Percentiles rank a stretch among this genome's conserved stretches.
Evolutionary conservation across 1,139 yeast species (phyloP).

Genomic region (Geotrichum macrosporum): DNA sequence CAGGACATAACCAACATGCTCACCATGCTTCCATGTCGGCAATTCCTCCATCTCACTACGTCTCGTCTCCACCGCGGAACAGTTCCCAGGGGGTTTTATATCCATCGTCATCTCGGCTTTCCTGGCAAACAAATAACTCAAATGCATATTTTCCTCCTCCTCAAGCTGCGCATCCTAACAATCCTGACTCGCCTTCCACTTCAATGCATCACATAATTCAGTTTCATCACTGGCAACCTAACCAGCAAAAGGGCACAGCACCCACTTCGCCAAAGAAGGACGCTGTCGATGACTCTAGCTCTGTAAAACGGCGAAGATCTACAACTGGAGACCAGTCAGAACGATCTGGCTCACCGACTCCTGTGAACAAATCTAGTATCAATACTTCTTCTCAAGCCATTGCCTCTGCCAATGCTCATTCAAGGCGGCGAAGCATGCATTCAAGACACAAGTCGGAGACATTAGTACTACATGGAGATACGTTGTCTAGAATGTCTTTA

Average conservation of each 20-base stretch:
- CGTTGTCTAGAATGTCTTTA: constrained; percentile 21
- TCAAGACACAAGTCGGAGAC: constrained; percentile 24
- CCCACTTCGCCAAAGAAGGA: constrained; percentile 22
- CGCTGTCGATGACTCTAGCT: constrained; percentile 7
- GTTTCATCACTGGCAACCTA: constrained; percentile 27
- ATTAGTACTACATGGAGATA: constrained; percentile 19
- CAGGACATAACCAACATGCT: constrained; percentile 20
- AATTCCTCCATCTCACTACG: constrained; percentile 16
- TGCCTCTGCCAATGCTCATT: constrained; percentile 18
- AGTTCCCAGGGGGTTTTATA: constrained; percentile 18
- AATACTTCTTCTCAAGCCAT: constrained; percentile 3
- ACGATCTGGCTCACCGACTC: constrained; percentile 12
- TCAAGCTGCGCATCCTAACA: constrained; percentile 16
- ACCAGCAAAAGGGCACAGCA: constrained; percentile 20
- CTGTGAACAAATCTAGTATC: constrained; percentile 1
- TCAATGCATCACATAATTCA: constrained; percentile 23
- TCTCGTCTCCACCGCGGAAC: constrained; percentile 11
- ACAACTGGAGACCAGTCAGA: constrained; percentile 3
- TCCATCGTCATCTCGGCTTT: constrained; percentile 16
- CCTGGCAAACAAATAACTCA: constrained; percentile 13
- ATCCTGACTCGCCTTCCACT: constrained; percentile 23
- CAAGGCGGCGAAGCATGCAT: constrained; percentile 21
- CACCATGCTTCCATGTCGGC: constrained; percentile 22
- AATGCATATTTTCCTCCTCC: constrained; percentile 14
- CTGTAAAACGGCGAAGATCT: constrained; percentile 20